Evolutionary conservation across 2,329 filamentous ascomycete species (phyloP), one percentile per base, ranked within the genome.

Genomic region (Aspergillus nomiae): DNA sequence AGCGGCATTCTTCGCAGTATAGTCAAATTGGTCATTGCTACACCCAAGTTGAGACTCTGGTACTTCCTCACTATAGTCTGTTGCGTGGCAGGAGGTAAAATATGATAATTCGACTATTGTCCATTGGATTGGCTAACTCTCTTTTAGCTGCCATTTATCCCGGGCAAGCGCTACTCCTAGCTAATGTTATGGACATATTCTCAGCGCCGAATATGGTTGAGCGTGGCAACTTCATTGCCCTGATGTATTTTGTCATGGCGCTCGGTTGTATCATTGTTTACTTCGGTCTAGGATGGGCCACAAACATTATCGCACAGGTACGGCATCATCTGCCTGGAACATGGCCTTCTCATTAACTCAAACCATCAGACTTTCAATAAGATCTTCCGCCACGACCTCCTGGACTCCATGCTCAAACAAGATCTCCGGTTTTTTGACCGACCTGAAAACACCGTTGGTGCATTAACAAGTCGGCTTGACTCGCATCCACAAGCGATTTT

Each of bases 191-290:
- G 34, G 36, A 45, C 9, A 16, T 62, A 34, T 62, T 62, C 43
- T 10, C 51, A 2, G 28, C 48, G 11, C 14, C 38, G 4, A 36
- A 61, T n/a, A 57, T 57, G 48, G 28, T 51, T n/a, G 26, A 51
- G 21, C 48, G 59, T 21, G 80, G 77, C 3, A 78, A 82, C 61
- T 82, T 82, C 63, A 82, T 76, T 70, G 71, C 80, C 3, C 76
- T 81, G 8, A 82, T 83, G 79, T 82, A 83, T 46, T 80, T 82
- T 57, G 73, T 83, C 0, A 65, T 82, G 26, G 78, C 80, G 6
- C 69, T 77, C 19, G 78, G 69, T 14, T 74, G 34, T n/a, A 19
- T 48, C 5, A 12, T 43, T 28, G 26, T 59, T 34, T 62, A 62
- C 26, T 80, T 78, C 46, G 57, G 73, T 8, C 67, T 82, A 24